Percentiles rank a stretch among this genome's conserved stretches.
Conservation (phyloP, 768 basidiomycete species). For the Cystofilobasidium bisporidii region DNA sequence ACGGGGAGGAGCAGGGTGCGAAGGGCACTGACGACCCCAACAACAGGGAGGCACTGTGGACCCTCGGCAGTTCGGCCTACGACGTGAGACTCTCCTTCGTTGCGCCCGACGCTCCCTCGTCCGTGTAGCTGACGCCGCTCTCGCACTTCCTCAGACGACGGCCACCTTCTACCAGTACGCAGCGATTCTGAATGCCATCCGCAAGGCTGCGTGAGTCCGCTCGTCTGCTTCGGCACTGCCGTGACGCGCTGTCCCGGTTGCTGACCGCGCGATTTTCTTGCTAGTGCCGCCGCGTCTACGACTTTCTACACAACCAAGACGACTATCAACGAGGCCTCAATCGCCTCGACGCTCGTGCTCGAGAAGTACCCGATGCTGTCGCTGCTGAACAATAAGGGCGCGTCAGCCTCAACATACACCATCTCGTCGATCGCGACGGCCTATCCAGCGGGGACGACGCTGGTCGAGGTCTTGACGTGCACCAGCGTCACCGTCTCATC, state of each 20-base stretch:
- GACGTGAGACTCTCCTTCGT: slow-evolving; percentile 2
- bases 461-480: slow-evolving; percentile 18
- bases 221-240: too few relatives aligned
- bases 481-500: not conserved
- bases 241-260: too few relatives aligned
- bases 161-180: slow-evolving; percentile 12
- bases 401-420: not conserved
- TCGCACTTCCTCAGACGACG: not conserved
- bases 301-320: not conserved
- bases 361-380: slow-evolving; percentile 24
- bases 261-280: not conserved
- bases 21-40: slow-evolving; percentile 14
- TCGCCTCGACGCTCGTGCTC: slow-evolving; percentile 11
- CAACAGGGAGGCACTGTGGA: slow-evolving; percentile 27
- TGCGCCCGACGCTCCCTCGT: too few relatives aligned
- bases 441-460: slow-evolving; percentile 12
- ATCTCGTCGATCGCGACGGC: slow-evolving; percentile 1
- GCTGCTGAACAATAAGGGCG: slow-evolving; percentile 19
- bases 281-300: not conserved
- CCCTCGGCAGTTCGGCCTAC: not conserved
- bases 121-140: not conserved
- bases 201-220: slow-evolving; percentile 9
- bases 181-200: slow-evolving; percentile 10
- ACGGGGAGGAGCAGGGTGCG: slow-evolving; percentile 21
- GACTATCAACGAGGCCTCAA: slow-evolving; percentile 6